These are phyloP conservation scores for Dispira simplex DNA, from an alignment of 192 early-diverging fungal species.

Conservation along the genomic window DNA sequence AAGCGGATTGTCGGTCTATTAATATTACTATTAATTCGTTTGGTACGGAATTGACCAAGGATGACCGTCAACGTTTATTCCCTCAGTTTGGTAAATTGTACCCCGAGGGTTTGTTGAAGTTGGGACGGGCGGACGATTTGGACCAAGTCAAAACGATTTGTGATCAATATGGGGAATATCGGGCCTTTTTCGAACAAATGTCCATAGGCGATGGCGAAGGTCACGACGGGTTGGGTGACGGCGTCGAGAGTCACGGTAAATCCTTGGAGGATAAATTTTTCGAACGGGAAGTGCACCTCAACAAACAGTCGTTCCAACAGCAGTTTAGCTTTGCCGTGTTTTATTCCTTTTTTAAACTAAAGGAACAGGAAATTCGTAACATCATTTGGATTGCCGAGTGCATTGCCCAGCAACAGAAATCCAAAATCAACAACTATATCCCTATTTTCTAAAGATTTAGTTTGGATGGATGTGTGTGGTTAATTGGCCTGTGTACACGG, in stretches of 20 bases:
- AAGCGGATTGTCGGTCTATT: slow-evolving; percentile 93
- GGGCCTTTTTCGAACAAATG: slow-evolving; percentile 59
- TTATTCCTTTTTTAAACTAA: slow-evolving; percentile 87
- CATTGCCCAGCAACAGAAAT: slow-evolving; percentile 95
- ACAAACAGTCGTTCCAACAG: slow-evolving; percentile 84
- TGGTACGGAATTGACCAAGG: slow-evolving; percentile 91
- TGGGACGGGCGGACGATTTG: slow-evolving; percentile 79
- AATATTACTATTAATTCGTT: slow-evolving; percentile 99
- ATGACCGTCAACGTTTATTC: slow-evolving; percentile 90
- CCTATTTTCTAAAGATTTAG: slow-evolving; percentile 50
- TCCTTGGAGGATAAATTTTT: slow-evolving; percentile 94
- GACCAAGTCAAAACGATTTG: slow-evolving; percentile 83
- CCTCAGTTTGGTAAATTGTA: slow-evolving; percentile 82
- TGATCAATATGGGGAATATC: slow-evolving; percentile 82
- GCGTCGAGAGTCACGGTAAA: slow-evolving; percentile 30
- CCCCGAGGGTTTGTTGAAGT: slow-evolving; percentile 73
- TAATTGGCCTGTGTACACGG: no score
- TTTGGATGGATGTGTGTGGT: no score
- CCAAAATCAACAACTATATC: slow-evolving; percentile 88
- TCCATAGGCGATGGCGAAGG: slow-evolving; percentile 20
- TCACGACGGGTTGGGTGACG: slow-evolving; percentile 11
- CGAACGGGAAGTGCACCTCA: slow-evolving; percentile 85
- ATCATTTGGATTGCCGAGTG: slow-evolving; percentile 99
- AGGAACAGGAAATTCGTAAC: slow-evolving; percentile 98
- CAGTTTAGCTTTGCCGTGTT: slow-evolving; percentile 97